Percentiles rank a stretch among this genome's conserved stretches.
Conservation (phyloP, 768 basidiomycete species). For the Kwoniella sp. region DNA sequence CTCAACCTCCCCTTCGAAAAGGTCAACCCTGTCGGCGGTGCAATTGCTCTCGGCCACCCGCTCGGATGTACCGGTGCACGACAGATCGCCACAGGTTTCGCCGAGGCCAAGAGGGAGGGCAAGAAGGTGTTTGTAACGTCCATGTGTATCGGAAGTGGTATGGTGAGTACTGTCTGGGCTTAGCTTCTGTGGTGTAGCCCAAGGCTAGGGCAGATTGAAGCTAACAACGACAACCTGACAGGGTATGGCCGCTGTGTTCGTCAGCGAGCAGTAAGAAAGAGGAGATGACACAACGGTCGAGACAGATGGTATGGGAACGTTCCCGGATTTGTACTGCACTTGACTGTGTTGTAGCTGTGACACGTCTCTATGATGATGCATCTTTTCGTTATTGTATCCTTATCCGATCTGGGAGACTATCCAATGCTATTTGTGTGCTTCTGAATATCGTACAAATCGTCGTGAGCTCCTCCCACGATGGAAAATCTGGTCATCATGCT, state of each 20-base stretch:
- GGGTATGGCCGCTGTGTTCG: slow-evolving; percentile 49
- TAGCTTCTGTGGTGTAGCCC: neutral
- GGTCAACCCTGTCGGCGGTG: slow-evolving; percentile 79
- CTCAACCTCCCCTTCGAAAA: slow-evolving; percentile 66
- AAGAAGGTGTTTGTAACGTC: slow-evolving; percentile 77
- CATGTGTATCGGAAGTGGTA: slow-evolving; percentile 78
- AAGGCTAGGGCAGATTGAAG: neutral
- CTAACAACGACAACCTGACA: slow-evolving; percentile 6
- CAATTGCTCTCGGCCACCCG: slow-evolving; percentile 56
- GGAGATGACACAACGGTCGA: neutral
- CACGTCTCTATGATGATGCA: neutral
- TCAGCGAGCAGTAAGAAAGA: slow-evolving; percentile 49
- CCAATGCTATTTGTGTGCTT: slow-evolving; percentile 1
- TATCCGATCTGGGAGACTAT: neutral
- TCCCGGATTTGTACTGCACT: slow-evolving; percentile 4
- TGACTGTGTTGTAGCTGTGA: slow-evolving; percentile 4
- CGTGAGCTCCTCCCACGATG: too few relatives aligned
- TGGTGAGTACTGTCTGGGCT: slow-evolving; percentile 60
- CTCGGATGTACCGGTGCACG: slow-evolving; percentile 71
- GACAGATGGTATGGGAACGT: neutral
- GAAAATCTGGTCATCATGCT: too few relatives aligned
- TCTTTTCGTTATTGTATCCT: neutral
- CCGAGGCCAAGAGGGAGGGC: slow-evolving; percentile 72
- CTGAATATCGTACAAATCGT: neutral
- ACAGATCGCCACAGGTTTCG: slow-evolving; percentile 84